A percentile compares a stretch with the other conserved stretches of the same genome.
phyloP scores from a whole-genome alignment of 1,139 yeast species.

The Yamadazyma diddensiae region DNA sequence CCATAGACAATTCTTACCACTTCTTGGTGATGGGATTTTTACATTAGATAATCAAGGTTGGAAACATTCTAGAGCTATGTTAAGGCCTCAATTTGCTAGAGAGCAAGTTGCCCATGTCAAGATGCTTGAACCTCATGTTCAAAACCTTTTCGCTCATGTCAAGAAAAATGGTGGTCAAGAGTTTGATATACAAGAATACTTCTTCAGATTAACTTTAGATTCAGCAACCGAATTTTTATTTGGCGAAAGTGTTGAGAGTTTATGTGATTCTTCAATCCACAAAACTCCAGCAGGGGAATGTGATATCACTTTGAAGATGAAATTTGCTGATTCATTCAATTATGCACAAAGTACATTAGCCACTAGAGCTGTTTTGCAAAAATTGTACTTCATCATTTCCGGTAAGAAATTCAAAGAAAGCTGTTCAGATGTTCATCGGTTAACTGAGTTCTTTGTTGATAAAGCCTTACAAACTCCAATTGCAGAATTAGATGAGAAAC shows the following conservation, averaged over 20 bases:
- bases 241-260: constrained; percentile 44
- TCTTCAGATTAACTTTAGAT: constrained; percentile 44
- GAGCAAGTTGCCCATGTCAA: constrained; percentile 51
- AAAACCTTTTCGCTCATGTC: constrained; percentile 33
- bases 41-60: constrained; percentile 55
- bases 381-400: constrained; percentile 22
- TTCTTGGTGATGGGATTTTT: constrained; percentile 57
- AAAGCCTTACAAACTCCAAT: constrained; percentile 18
- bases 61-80: constrained; percentile 55
- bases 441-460: constrained; percentile 21
- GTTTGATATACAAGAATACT: constrained; percentile 36
- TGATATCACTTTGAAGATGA: constrained; percentile 15
- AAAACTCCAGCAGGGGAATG: constrained; percentile 18
- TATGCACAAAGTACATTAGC: constrained; percentile 25
- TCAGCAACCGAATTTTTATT: constrained; percentile 52
- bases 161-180: constrained; percentile 19
- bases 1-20: constrained; percentile 37
- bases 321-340: constrained; percentile 20
- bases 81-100: constrained; percentile 55
- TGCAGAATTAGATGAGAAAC: constrained; percentile 33
- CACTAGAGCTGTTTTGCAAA: constrained; percentile 25
- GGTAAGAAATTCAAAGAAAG: constrained; percentile 4
- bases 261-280: constrained; percentile 30
- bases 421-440: constrained; percentile 9
- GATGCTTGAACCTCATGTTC: constrained; percentile 44